Conservation (phyloP, 2,329 filamentous ascomycete genomes). For the Metarhizium guizhouense region DNA sequence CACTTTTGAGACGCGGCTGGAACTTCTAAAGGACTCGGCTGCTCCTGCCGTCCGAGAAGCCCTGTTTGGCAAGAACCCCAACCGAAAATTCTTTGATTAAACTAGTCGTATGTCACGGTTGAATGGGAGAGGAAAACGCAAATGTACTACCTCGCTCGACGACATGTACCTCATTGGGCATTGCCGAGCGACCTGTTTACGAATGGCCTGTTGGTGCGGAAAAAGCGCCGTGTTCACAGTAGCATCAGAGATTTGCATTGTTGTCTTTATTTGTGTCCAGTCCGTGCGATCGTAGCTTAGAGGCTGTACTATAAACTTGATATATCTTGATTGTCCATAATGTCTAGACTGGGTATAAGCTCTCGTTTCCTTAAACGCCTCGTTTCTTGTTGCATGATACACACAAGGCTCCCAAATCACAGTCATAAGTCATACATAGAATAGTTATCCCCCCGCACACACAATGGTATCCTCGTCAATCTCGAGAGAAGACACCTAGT, state of each 20-base stretch:
- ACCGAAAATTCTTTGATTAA: conserved; percentile 93
- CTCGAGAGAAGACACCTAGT: conserved; percentile 5
- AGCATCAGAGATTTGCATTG: conserved; percentile 14
- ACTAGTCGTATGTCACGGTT: not conserved
- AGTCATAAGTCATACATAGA: not conserved
- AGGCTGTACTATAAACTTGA: conserved; percentile 21
- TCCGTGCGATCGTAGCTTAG: conserved; percentile 17
- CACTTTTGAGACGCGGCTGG: conserved; percentile 87
- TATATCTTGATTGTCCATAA: not conserved
- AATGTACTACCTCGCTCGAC: not conserved
- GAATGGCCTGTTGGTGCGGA: not conserved
- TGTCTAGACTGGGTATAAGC: not conserved
- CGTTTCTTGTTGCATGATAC: not conserved
- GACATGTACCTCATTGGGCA: conserved; percentile 10
- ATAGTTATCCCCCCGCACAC: conserved; percentile 13
- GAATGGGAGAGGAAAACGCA: not conserved
- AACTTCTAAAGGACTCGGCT: conserved; percentile 73
- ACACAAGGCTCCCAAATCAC: not conserved
- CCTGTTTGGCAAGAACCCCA: conserved; percentile 88
- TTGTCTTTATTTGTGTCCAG: conserved; percentile 10
- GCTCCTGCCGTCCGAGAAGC: conserved; percentile 77
- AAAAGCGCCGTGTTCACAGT: not conserved
- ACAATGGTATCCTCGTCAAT: conserved; percentile 10
- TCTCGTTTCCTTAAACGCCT: not conserved
- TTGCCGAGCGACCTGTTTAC: not conserved